Evolutionary conservation across 768 basidiomycete genomes (phyloP).

Genomic region (Boletus reticulatus): DNA sequence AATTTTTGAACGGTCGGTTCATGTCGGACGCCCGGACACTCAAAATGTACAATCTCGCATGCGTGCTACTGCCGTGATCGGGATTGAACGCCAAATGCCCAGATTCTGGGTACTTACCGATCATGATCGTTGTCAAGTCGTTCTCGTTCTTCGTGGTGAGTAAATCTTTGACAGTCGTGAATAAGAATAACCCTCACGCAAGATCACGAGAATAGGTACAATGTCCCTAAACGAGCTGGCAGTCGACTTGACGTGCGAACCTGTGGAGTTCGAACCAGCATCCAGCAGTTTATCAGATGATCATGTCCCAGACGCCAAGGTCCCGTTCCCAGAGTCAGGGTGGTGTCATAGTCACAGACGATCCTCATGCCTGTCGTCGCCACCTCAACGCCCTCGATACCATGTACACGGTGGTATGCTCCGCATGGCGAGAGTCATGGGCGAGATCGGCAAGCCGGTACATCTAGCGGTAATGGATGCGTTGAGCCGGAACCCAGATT

Average conservation of each 20-base stretch:
- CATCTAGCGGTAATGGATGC: slow-evolving; percentile 73
- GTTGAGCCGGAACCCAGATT: slow-evolving; percentile 63
- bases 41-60: slow-evolving; percentile 36
- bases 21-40: slow-evolving; percentile 16
- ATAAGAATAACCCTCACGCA: slow-evolving; percentile 2
- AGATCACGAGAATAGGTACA: slow-evolving; percentile 47
- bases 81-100: slow-evolving; percentile 70
- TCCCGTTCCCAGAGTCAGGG: slow-evolving; percentile 34
- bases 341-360: slow-evolving; percentile 23
- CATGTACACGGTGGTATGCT: slow-evolving; percentile 82
- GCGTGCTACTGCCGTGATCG: slow-evolving; percentile 60
- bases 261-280: slow-evolving; percentile 62
- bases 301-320: slow-evolving; percentile 32
- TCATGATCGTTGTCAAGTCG: slow-evolving; percentile 68
- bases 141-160: slow-evolving; percentile 68
- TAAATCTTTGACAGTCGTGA: slow-evolving; percentile 1
- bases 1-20: slow-evolving; percentile 69
- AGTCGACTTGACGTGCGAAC: slow-evolving; percentile 81
- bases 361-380: slow-evolving; percentile 22
- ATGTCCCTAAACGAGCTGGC: slow-evolving; percentile 88
- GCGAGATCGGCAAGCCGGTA: slow-evolving; percentile 70
- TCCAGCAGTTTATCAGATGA: slow-evolving; percentile 31
- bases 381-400: slow-evolving; percentile 37
- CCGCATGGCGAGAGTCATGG: slow-evolving; percentile 78
- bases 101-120: slow-evolving; percentile 87